A percentile compares a stretch with the other conserved stretches of the same genome.
Conservation (phyloP, 2,329 filamentous ascomycete species). For the Ophiostoma angusticollis region DNA sequence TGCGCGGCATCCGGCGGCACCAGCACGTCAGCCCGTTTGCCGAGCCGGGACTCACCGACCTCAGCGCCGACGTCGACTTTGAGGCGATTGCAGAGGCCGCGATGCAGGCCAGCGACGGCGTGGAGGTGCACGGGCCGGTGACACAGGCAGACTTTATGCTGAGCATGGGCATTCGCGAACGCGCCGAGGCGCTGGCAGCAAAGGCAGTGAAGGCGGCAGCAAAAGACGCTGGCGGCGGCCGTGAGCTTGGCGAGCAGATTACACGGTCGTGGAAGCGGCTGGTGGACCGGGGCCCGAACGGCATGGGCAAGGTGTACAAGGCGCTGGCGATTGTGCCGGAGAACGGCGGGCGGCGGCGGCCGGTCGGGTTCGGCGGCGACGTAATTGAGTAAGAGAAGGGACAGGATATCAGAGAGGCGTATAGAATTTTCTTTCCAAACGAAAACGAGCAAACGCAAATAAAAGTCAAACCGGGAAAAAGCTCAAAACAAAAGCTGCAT, state of each 20-base stretch:
- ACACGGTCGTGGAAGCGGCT: constrained; percentile 67
- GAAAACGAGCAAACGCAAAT: not conserved
- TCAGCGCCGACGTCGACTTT: constrained; percentile 92
- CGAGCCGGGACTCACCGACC: constrained; percentile 69
- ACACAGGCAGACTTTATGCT: constrained; percentile 71
- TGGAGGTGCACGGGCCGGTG: constrained; percentile 88
- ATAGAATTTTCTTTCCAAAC: not conserved
- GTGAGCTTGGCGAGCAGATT: no score
- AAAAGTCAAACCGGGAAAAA: not conserved
- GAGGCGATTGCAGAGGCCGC: constrained; percentile 73
- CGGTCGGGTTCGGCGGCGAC: constrained; percentile 84
- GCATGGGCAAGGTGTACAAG: constrained; percentile 95
- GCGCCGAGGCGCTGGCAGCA: constrained; percentile 54
- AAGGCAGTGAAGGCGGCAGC: constrained; percentile 25
- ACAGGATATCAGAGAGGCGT: not conserved
- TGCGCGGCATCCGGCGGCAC: constrained; percentile 78
- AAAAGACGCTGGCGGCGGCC: constrained; percentile 32
- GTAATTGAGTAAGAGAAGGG: constrained; percentile 19
- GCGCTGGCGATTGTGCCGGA: constrained; percentile 81
- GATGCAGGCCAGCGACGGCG: constrained; percentile 56
- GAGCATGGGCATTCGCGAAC: constrained; percentile 69
- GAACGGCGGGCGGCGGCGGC: constrained; percentile 57
- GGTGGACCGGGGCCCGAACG: constrained; percentile 67
- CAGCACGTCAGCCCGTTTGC: constrained; percentile 65
- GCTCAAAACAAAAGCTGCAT: no score